phyloP scores from a whole-genome alignment of 805 yeast species.

The Kurtzmaniella cleridarum region DNA sequence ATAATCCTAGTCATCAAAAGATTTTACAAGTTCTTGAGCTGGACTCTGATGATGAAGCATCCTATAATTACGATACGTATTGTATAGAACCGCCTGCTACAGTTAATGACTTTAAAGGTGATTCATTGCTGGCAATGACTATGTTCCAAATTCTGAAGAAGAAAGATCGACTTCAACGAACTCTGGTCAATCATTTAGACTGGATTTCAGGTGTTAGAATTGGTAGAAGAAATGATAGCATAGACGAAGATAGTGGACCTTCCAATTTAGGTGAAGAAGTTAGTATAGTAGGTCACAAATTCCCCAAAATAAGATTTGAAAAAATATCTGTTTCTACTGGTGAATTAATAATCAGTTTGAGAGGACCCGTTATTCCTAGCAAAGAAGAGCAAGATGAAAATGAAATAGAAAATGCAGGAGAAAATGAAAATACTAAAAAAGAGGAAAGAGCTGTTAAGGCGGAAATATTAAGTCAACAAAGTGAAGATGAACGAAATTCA shows the following conservation, averaged over 20 bases:
- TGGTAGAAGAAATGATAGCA: constrained; percentile 45
- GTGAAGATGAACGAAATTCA: neutral
- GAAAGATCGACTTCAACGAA: constrained; percentile 26
- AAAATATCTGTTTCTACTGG: constrained; percentile 87
- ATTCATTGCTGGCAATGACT: constrained; percentile 32
- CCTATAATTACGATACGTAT: constrained; percentile 26
- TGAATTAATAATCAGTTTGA: constrained; percentile 63
- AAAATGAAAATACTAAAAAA: constrained; percentile 2
- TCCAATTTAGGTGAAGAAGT: constrained; percentile 88
- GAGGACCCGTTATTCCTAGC: constrained; percentile 44
- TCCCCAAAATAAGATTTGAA: constrained; percentile 83
- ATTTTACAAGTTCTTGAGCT: constrained; percentile 12
- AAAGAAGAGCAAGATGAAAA: neutral
- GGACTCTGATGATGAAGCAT: constrained; percentile 7
- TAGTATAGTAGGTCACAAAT: constrained; percentile 78
- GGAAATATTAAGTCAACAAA: neutral
- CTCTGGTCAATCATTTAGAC: constrained; percentile 60
- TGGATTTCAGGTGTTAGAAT: constrained; percentile 94
- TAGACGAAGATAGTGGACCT: constrained; percentile 30
- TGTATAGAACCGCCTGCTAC: constrained; percentile 32
- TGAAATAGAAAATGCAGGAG: constrained; percentile 2
- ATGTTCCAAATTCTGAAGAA: constrained; percentile 28
- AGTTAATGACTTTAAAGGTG: constrained; percentile 26
- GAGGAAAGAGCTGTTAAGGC: constrained; percentile 1
- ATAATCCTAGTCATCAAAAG: constrained; percentile 29